Conservation (phyloP, 2,329 filamentous ascomycete genomes). For the Penicillium fuscoglaucum region DNA sequence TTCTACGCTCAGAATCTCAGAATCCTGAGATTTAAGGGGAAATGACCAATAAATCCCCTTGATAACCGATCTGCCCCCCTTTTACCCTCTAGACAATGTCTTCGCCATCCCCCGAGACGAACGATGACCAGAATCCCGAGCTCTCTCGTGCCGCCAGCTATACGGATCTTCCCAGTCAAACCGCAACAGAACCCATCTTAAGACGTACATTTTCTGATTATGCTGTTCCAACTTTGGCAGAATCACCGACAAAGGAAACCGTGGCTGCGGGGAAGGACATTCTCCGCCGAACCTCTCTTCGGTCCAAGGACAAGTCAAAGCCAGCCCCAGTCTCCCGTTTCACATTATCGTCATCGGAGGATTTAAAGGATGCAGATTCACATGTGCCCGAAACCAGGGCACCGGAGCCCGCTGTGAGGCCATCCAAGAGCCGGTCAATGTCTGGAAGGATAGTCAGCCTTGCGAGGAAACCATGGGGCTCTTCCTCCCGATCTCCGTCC, state of each 20-base stretch:
- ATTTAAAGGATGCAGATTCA: slow-evolving; percentile 33
- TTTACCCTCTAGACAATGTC: slow-evolving; percentile 34
- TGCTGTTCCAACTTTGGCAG: slow-evolving; percentile 44
- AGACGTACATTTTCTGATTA: slow-evolving; percentile 54
- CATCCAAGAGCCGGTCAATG: slow-evolving; percentile 48
- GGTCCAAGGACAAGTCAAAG: slow-evolving; percentile 34
- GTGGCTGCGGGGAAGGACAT: slow-evolving; percentile 45
- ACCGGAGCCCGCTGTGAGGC: slow-evolving; percentile 34
- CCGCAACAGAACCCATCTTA: slow-evolving; percentile 38
- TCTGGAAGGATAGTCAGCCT: slow-evolving; percentile 53
- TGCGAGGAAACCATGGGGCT: slow-evolving; percentile 53
- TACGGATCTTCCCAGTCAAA: slow-evolving; percentile 52
- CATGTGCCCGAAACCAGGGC: slow-evolving; percentile 31
- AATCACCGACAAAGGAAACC: slow-evolving; percentile 40
- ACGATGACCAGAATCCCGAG: slow-evolving; percentile 29
- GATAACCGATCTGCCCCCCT: slow-evolving; percentile 20
- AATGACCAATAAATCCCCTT: slow-evolving; percentile 32
- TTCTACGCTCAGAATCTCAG: slow-evolving; percentile 27
- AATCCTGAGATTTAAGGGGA: slow-evolving; percentile 27
- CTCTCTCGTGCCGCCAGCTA: slow-evolving; percentile 60
- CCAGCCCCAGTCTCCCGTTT: slow-evolving; percentile 38
- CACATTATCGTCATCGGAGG: slow-evolving; percentile 39
- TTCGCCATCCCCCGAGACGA: slow-evolving; percentile 28
- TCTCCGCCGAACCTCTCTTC: slow-evolving; percentile 43
- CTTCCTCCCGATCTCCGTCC: slow-evolving; percentile 50